Evolutionary conservation across 257 asterid species (phyloP).

Genomic region (Salvia splendens): DNA sequence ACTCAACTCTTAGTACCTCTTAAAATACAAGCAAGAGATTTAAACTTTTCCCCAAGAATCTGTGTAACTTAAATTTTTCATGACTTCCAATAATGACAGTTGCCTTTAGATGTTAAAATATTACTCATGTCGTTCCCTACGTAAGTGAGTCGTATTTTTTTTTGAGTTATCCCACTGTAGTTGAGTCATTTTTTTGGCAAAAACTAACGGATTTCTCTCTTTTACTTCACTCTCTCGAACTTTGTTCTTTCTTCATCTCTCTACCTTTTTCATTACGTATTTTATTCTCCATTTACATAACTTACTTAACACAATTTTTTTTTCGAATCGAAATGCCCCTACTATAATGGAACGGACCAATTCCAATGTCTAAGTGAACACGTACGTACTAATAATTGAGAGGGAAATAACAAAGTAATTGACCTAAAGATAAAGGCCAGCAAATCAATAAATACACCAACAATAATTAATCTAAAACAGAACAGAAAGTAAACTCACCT

Average conservation of each 20-base stretch:
- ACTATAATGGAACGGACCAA: too few species aligned
- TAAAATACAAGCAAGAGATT: constrained; percentile 2
- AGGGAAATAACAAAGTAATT: constrained; percentile 44
- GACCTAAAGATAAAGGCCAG: constrained; percentile 37
- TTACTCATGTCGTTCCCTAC: too few species aligned
- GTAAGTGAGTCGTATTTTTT: too few species aligned
- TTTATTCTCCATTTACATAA: too few species aligned
- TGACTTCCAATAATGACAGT: constrained; percentile 38
- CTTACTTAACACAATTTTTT: too few species aligned
- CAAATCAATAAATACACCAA: constrained; percentile 19
- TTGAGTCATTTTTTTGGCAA: too few species aligned
- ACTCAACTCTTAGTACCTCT: background rate
- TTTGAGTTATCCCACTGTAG: too few species aligned
- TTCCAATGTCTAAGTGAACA: constrained; percentile 23
- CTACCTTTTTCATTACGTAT: too few species aligned
- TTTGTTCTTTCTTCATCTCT: too few species aligned
- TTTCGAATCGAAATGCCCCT: too few species aligned
- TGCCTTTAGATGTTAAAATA: constrained; percentile 35
- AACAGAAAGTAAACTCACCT: background rate
- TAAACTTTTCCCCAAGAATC: background rate
- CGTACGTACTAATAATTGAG: constrained; percentile 40
- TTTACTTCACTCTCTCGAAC: too few species aligned
- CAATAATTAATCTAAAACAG: constrained; percentile 17
- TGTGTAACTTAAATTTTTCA: constrained; percentile 19
- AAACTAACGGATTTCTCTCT: too few species aligned